Base-by-base conservation (phyloP, 192 early-diverging fungal species). In the Gonapodya sp. region DNA sequence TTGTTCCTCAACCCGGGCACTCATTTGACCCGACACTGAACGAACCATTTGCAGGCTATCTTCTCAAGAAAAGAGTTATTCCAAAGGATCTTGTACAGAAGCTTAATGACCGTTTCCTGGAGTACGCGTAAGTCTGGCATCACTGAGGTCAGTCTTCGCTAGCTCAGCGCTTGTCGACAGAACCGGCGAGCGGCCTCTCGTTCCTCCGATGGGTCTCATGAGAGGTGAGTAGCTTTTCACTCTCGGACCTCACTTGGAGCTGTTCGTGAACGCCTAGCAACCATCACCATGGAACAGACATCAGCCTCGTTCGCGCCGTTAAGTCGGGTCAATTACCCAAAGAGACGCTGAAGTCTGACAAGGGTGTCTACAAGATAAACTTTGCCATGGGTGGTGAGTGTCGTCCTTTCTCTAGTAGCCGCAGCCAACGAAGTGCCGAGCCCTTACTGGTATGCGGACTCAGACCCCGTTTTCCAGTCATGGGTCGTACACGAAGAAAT, bases 331-430 rank as follows among this genome's bases (percentile, higher is more conserved):
- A 77, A 33, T 33, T 77, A 2, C 75, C 75, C 75, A 18, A 77
- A 33, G 18, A 18, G 18, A 14, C 14, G 30, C 30, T 34, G 18
- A 77, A 77, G 75, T 77, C 75, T 2, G 75, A 77, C 30, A 32
- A 32, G 30, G 75, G 75, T 34, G 75, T 77, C 31, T 77, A 77
- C 75, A 77, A 77, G 75, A 18, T 77, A 16, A 18, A 77, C 24
- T 64, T 64, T 24, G 46, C 46, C 24, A 64, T 64, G 46, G 46
- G 46, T 8, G 46, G 46, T 64, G 46, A 64, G 46, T 64, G 46
- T 8, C n/a, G n/a, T n/a, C n/a, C n/a, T n/a, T n/a, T n/a, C n/a
- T n/a, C n/a, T n/a, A n/a, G n/a, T n/a, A n/a, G n/a, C n/a, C n/a
- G n/a, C n/a, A n/a, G n/a, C n/a, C n/a, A n/a, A n/a, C n/a, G n/a